Evolutionary conservation across 768 basidiomycete species (phyloP).

Genomic region (Phanerochaete sordida): DNA sequence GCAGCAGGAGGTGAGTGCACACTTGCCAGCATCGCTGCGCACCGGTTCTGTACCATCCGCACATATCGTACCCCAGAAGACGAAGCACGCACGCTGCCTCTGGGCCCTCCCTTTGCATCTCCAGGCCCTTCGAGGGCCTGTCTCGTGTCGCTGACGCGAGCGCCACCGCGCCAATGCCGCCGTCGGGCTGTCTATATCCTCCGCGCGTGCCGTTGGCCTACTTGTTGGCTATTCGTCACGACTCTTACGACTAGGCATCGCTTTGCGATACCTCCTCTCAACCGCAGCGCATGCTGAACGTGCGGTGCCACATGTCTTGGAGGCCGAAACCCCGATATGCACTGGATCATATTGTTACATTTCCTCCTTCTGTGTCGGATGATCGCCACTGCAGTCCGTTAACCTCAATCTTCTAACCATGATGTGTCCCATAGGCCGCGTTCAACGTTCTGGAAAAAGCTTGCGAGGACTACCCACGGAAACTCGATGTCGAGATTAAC

Average conservation of each 20-base stretch:
- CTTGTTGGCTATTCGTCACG: not conserved
- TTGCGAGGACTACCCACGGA: slow-evolving; percentile 94
- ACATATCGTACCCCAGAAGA: slow-evolving; percentile 1
- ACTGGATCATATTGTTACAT: not conserved
- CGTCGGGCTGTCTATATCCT: not conserved
- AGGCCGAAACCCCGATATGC: not conserved
- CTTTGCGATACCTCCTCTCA: too few relatives aligned
- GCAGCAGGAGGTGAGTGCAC: slow-evolving; percentile 74
- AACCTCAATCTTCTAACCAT: not conserved
- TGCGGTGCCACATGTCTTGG: not conserved
- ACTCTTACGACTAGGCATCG: not conserved
- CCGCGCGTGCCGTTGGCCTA: not conserved
- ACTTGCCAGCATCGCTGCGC: not conserved
- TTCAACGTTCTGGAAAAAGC: slow-evolving; percentile 95
- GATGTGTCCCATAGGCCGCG: slow-evolving; percentile 59
- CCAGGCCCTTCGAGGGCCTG: not conserved
- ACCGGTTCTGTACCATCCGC: not conserved
- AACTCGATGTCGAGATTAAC: slow-evolving; percentile 90
- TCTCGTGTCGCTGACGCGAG: not conserved
- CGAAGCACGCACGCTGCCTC: not conserved
- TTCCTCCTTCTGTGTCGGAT: not conserved
- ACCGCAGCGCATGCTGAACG: not conserved
- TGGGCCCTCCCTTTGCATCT: not conserved
- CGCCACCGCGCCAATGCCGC: not conserved
- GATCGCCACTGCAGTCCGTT: not conserved